These are phyloP conservation scores for Phytopythium montanum DNA, from an alignment of 352 stramenopile genomes.

Conservation along the genomic window DNA sequence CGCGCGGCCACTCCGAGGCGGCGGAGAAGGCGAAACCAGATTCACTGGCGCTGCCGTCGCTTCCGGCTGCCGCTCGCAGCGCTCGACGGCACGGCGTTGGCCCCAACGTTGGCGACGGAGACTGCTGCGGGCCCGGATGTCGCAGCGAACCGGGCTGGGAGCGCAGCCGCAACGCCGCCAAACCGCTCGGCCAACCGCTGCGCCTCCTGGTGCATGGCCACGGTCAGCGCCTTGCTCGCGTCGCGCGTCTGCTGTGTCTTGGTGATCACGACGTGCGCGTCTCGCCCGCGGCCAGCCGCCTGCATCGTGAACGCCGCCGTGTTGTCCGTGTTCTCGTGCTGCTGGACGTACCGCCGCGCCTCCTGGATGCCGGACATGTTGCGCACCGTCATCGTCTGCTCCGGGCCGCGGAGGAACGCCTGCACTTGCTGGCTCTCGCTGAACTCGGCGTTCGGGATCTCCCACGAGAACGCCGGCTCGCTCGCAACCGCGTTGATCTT, in stretches of 20 bases:
- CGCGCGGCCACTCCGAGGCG: not conserved
- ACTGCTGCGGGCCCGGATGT: not conserved
- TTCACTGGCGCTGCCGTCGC: not conserved
- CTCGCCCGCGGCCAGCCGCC: slow-evolving; percentile 10
- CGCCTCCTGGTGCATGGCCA: slow-evolving; percentile 7
- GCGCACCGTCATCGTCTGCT: slow-evolving; percentile 5
- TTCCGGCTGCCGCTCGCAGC: not conserved
- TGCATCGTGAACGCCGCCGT: slow-evolving; percentile 9
- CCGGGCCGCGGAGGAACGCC: slow-evolving; percentile 16
- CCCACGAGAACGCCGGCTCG: slow-evolving; percentile 5
- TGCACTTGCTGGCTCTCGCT: slow-evolving; percentile 7
- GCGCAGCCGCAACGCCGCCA: not conserved
- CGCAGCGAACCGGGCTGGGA: not conserved
- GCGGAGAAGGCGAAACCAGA: not conserved
- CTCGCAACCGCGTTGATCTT: slow-evolving; percentile 7
- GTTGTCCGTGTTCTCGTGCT: not conserved
- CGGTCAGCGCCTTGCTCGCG: slow-evolving; percentile 2
- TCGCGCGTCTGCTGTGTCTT: slow-evolving; percentile 12
- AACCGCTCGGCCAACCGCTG: not conserved
- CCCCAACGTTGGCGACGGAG: not conserved
- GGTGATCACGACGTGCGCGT: slow-evolving; percentile 16
- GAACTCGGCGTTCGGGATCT: slow-evolving; percentile 14
- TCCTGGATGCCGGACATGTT: slow-evolving; percentile 7
- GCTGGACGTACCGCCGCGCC: slow-evolving; percentile 1
- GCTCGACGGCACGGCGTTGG: not conserved